Conservation (phyloP, 495 filamentous ascomycete species). For the Penicillium parvum region DNA sequence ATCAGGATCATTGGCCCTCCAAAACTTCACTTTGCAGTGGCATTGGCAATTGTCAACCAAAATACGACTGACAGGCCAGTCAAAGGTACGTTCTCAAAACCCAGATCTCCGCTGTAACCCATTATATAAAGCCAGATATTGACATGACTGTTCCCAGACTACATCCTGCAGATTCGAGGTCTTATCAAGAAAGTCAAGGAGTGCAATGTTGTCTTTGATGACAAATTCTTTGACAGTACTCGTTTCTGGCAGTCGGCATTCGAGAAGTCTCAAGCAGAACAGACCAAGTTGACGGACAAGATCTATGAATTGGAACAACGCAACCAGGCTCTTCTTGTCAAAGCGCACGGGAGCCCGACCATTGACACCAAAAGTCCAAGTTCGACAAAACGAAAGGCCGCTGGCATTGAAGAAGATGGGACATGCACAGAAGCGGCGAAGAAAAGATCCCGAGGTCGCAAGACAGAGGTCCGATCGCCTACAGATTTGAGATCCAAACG, state of each 20-base stretch:
- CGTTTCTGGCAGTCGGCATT: constrained; percentile 51
- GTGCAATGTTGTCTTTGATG: not conserved
- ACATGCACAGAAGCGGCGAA: constrained; percentile 1
- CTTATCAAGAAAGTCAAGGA: constrained; percentile 26
- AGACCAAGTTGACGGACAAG: constrained; percentile 39
- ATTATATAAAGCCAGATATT: not conserved
- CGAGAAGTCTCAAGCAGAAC: constrained; percentile 39
- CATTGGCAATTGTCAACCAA: constrained; percentile 43
- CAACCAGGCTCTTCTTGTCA: constrained; percentile 23
- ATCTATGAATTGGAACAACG: constrained; percentile 40
- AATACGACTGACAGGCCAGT: constrained; percentile 27
- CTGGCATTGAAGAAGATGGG: constrained; percentile 1
- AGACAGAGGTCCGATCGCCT: too few species aligned
- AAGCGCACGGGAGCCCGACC: constrained; percentile 6
- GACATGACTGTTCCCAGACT: constrained; percentile 25
- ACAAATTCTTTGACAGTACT: constrained; percentile 44
- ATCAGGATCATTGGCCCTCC: constrained; percentile 13
- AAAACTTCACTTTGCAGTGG: constrained; percentile 40
- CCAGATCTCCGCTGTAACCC: not conserved
- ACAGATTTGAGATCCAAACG: too few species aligned
- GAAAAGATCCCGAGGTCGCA: constrained; percentile 8
- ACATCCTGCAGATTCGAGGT: constrained; percentile 36
- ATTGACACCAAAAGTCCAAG: constrained; percentile 1
- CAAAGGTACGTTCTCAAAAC: constrained; percentile 38
- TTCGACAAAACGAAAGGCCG: constrained; percentile 25